Base-by-base conservation (phyloP, 2,329 filamentous ascomycete genomes). In the Sclerotinia minor region DNA sequence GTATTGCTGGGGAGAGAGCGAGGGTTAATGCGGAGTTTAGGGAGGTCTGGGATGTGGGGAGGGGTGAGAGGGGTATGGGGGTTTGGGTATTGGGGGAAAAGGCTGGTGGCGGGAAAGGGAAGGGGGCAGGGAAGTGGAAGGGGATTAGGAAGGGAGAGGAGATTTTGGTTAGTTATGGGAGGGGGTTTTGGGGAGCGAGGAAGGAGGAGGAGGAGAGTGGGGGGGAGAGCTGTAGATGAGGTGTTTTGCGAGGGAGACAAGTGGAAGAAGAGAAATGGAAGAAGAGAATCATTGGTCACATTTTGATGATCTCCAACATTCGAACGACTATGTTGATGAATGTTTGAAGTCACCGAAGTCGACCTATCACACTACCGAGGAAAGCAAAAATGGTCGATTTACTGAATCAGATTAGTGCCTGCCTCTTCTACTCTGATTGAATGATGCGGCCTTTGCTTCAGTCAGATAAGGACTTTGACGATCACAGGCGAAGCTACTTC, bases 81-180 rank as follows among this genome's bases (percentile, higher is more conserved):
- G 83, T 88, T 19, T 88, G 83, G 79, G 86, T 87, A 17, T 72
- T 87, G 45, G 79, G 79, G 0, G 79, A 79, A 78, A 78, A 75
- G 75, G 19, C 81, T 78, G 78, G 75, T 75, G 17, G 78, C 77
- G 24, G 79, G 78, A 81, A 77, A 72, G 74, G 73, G 69, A 65
- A 76, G 75, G 41, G 77, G 47, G 41, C 17, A 21, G 32, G 54
- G 60, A 87, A 84, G 77, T 87, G 87, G 1, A 82, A 87, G 69
- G 88, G 90, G 80, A 85, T 90, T 90, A 17, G 89, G 85, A 71
- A 89, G 90, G 73, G 88, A 87, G 7, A 89, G 87, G 76, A 88
- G 88, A 0, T 89, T 90, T 71, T 90, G 87, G 86, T 79, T 80
- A 44, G 81, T 80, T 76, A 82, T 79, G 77, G 82, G 77, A 72